Conservation (phyloP, 225 moss, liverwort and hornwort species). For the Marchantia paleacea region DNA sequence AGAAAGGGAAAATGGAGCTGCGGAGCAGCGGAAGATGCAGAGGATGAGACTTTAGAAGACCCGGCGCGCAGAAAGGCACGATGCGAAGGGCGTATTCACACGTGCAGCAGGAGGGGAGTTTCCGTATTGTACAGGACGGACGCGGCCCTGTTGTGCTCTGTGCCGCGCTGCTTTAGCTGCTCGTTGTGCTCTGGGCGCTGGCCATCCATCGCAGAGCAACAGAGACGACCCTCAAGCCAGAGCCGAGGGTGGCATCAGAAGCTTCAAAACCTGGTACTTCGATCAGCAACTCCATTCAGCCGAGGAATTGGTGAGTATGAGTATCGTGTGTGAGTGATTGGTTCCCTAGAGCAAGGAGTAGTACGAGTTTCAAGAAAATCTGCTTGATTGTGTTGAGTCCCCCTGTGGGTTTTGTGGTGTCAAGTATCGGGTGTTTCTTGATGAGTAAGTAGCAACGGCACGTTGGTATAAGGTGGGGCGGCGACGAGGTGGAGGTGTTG, state of each 20-base stretch:
- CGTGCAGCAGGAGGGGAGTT: not conserved
- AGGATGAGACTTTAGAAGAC: not conserved
- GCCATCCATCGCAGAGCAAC: not conserved
- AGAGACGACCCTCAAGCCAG: not conserved
- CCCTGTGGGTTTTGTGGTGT: too few relatives aligned
- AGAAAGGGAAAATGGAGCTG: not conserved
- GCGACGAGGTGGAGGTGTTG: conserved; percentile 2
- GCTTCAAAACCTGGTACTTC: conserved; percentile 8
- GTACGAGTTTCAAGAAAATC: not conserved
- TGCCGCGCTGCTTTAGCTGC: too few relatives aligned
- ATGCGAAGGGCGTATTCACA: not conserved
- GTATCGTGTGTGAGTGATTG: not conserved
- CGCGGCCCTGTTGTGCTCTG: not conserved
- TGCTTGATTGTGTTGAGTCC: not conserved
- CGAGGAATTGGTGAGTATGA: not conserved
- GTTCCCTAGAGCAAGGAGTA: not conserved
- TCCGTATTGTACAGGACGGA: not conserved
- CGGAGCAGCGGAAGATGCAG: not conserved
- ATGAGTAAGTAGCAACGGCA: not conserved
- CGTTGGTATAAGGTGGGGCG: conserved; percentile 1
- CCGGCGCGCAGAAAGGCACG: conserved; percentile 1
- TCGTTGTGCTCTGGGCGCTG: not conserved
- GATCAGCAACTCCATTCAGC: conserved; percentile 12
- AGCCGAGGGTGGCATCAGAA: not conserved
- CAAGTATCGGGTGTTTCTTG: not conserved